These are phyloP conservation scores for Talaromyces adpressus DNA, from an alignment of 495 filamentous ascomycete species.

Conservation along the genomic window DNA sequence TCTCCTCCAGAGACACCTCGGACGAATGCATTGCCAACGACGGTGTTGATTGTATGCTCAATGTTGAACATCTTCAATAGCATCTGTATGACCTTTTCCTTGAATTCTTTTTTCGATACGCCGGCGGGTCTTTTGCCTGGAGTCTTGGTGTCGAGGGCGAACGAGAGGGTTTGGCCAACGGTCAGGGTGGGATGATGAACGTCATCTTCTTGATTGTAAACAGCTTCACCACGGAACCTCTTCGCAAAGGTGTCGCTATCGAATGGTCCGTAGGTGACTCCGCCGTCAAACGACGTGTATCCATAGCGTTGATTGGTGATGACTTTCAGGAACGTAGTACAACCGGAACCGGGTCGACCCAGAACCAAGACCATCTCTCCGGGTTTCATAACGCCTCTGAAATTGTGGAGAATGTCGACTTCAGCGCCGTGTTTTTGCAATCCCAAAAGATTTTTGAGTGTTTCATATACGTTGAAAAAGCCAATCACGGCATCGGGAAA, in stretches of 20 bases:
- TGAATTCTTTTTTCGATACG: constrained; percentile 59
- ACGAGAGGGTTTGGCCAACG: constrained; percentile 75
- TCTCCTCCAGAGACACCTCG: constrained; percentile 86
- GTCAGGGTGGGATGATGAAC: constrained; percentile 75
- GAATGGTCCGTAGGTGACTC: constrained; percentile 75
- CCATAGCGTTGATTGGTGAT: constrained; percentile 77
- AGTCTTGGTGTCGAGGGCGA: constrained; percentile 75
- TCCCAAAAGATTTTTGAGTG: constrained; percentile 49
- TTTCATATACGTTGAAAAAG: constrained; percentile 66
- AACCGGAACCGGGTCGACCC: constrained; percentile 79
- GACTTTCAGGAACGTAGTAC: constrained; percentile 80
- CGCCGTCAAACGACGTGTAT: constrained; percentile 68
- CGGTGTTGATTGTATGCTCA: constrained; percentile 71
- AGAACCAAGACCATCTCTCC: constrained; percentile 92
- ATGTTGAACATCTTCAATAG: constrained; percentile 87
- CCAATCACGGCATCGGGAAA: constrained; percentile 75
- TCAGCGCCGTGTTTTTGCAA: constrained; percentile 55
- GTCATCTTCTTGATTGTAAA: constrained; percentile 85
- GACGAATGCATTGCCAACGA: constrained; percentile 73
- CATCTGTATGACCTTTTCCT: constrained; percentile 59
- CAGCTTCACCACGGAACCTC: constrained; percentile 70
- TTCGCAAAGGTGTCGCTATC: constrained; percentile 50
- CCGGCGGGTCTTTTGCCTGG: constrained; percentile 65
- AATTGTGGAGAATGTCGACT: constrained; percentile 15
- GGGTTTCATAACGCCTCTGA: constrained; percentile 35